These are phyloP conservation scores for Neopestalotiopsis rosae DNA, from an alignment of 2,329 filamentous ascomycete species.

Conservation along the genomic window DNA sequence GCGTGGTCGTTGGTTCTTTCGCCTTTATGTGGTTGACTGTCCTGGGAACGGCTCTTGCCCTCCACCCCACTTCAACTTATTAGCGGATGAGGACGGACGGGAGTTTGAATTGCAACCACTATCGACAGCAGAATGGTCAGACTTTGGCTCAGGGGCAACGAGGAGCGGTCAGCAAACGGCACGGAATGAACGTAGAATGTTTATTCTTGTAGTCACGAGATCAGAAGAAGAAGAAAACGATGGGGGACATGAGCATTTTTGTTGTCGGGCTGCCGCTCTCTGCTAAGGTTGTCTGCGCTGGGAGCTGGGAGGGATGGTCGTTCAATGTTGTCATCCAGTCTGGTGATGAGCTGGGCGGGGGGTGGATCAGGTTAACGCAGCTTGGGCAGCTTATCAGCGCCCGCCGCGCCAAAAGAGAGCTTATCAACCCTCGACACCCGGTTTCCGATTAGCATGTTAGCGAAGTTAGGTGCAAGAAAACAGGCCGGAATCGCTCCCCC, in stretches of 20 bases:
- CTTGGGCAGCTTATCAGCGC: conserved; percentile 13
- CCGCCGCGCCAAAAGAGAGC: conserved; percentile 6
- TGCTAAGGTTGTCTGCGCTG: neutral
- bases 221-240: neutral
- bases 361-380: conserved; percentile 6
- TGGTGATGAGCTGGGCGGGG: conserved; percentile 9
- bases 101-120: neutral
- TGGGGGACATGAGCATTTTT: neutral
- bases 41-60: conserved; percentile 3
- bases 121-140: neutral
- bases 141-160: neutral
- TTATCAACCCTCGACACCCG: conserved; percentile 5
- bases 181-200: neutral
- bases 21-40: conserved; percentile 6
- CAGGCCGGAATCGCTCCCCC: conserved; percentile 12
- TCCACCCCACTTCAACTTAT: conserved; percentile 3
- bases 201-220: neutral
- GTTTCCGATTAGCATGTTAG: conserved; percentile 3
- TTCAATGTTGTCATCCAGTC: conserved; percentile 9
- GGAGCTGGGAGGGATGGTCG: neutral
- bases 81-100: neutral
- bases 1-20: conserved; percentile 12
- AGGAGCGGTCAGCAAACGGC: neutral
- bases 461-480: conserved; percentile 6
- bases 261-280: neutral